These are phyloP conservation scores for Panicum hallii DNA, from an alignment of 202 grass and related monocot genomes.

Conservation along the genomic window DNA sequence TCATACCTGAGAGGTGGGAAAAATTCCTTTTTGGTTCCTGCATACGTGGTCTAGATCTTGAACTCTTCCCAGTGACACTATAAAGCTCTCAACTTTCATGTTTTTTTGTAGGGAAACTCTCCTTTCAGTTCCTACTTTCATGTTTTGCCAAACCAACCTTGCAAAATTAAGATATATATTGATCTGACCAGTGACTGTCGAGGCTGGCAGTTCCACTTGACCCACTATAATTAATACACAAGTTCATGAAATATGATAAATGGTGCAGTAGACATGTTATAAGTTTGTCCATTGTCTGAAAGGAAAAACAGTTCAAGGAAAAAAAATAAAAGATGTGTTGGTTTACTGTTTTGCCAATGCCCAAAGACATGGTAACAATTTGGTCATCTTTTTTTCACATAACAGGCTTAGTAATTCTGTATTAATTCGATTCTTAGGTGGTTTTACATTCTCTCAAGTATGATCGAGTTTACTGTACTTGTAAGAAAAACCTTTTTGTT, in stretches of 20 bases:
- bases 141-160: conserved; percentile 9
- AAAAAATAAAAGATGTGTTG: not conserved
- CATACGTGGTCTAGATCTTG: not conserved
- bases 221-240: not conserved
- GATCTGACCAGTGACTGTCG: not conserved
- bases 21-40: not conserved
- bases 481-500: not conserved
- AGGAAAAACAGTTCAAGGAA: not conserved
- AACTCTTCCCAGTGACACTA: not conserved
- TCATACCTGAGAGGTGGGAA: not conserved
- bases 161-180: not conserved
- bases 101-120: not conserved
- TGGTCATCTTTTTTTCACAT: not conserved
- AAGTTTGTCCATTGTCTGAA: not conserved
- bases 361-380: not conserved
- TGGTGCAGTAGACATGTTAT: not conserved
- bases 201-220: not conserved
- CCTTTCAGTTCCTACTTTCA: conserved; percentile 5
- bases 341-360: not conserved
- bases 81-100: not conserved
- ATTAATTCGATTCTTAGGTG: conserved; percentile 8
- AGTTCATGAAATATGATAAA: not conserved
- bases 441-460: not conserved
- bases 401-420: conserved; percentile 18
- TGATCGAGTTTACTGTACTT: not conserved